A percentile compares a stretch with the other conserved stretches of the same genome.
phyloP scores from a whole-genome alignment of 768 basidiomycete species.

The Tephrocybe rancida region DNA sequence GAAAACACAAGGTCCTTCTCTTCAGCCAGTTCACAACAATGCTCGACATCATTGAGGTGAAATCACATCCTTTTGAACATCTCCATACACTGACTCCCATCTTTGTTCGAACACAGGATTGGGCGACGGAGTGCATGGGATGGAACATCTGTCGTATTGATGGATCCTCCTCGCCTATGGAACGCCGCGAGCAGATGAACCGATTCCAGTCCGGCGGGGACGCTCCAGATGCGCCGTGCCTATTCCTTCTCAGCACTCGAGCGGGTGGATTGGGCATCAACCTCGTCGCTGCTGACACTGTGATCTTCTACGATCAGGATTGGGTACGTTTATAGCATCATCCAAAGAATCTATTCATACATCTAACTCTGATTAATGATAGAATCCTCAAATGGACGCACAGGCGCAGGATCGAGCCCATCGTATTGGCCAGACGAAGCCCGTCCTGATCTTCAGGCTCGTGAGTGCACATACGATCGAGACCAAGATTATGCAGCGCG shows the following conservation, averaged over 20 bases:
- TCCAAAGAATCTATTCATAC: not conserved
- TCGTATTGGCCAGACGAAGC: slow-evolving; percentile 91
- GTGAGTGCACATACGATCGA: slow-evolving; percentile 90
- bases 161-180: slow-evolving; percentile 78
- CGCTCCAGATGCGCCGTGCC: slow-evolving; percentile 57
- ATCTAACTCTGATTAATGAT: not conserved
- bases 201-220: slow-evolving; percentile 78
- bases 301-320: slow-evolving; percentile 93
- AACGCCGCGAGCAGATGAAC: slow-evolving; percentile 85
- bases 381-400: slow-evolving; percentile 96
- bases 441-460: slow-evolving; percentile 88
- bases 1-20: slow-evolving; percentile 82
- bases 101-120: slow-evolving; percentile 53
- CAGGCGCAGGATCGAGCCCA: slow-evolving; percentile 97
- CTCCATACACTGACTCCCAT: slow-evolving; percentile 1
- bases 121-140: slow-evolving; percentile 83
- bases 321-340: slow-evolving; percentile 58
- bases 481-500: slow-evolving; percentile 88
- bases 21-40: slow-evolving; percentile 96
- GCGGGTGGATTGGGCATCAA: slow-evolving; percentile 84
- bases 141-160: slow-evolving; percentile 92
- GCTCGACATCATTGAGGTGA: slow-evolving; percentile 92
- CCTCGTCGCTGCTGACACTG: slow-evolving; percentile 82
- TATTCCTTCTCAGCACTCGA: slow-evolving; percentile 83
- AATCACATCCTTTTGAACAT: slow-evolving; percentile 13